Evolutionary conservation across 163 green algal genomes (phyloP), one percentile per base, ranked within the genome.

Genomic region (Chloromonas sp.): DNA sequence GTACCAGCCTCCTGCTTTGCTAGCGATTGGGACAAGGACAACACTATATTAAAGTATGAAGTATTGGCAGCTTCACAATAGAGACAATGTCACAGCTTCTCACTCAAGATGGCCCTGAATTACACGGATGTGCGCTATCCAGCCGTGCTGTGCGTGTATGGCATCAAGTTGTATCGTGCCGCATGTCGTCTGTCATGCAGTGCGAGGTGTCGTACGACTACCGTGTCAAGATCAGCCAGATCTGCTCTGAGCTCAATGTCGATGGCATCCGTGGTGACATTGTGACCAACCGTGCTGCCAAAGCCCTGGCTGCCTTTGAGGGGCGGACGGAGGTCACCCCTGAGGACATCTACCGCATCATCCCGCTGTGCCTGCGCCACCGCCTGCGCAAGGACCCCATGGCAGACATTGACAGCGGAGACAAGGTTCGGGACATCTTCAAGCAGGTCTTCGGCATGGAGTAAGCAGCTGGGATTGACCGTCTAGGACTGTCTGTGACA

Each of bases 211-310:
- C 86, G 61, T 95, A 95, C 84, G 91, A 96, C 82, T 94, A 92
- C 85, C 86, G 93, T 66, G 90, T 95, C 60, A 96, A 96, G 90
- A 94, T 96, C 86, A 93, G 87, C 76, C 88, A 91, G 86, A 88
- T 91, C 78, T 95, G 92, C 88, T 90, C 84, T 70, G 88, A 95
- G 78, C 91, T 98, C 36, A 93, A 98, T 86, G 93, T 99, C 61
- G 96, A 99, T 86, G 96, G 96, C 85, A 95, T 99, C 83, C 95
- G 96, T 70, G 96, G 96, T 1, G 96, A 99, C 94, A 98, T 99
- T 79, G 94, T 97, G 15, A 94, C 89, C 71, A 98, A 98, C 91
- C 90, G 95, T 70, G 94, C 95, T 3, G 94, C 94, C 61, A 92
- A 91, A 80, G 96, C 96, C 0, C 92, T 96, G 70, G 94, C 95